phyloP scores from a whole-genome alignment of 331 rosid species.

The Phaseolus coccineus region DNA sequence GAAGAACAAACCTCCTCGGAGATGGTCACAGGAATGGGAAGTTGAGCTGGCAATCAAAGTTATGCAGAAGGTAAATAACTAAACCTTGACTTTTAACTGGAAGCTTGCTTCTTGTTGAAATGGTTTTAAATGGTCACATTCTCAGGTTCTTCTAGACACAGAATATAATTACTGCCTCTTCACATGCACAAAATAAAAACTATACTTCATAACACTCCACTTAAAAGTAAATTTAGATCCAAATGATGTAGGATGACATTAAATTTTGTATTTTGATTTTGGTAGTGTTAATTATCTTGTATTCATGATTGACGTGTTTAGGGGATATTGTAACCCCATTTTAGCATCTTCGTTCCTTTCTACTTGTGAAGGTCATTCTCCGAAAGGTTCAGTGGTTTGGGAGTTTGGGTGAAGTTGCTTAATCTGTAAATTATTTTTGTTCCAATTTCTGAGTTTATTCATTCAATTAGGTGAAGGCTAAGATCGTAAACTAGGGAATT shows the following conservation, averaged over 20 bases:
- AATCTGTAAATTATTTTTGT: constrained; percentile 17
- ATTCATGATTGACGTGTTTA: constrained; percentile 16
- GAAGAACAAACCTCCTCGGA: constrained; percentile 71
- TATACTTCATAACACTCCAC: not conserved
- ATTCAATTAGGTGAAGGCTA: not conserved
- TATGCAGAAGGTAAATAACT: constrained; percentile 65
- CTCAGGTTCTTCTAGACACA: constrained; percentile 30
- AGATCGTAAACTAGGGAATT: constrained; percentile 17
- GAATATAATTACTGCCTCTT: constrained; percentile 32
- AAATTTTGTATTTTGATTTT: constrained; percentile 22
- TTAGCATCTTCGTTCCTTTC: constrained; percentile 1
- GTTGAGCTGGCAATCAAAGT: constrained; percentile 83
- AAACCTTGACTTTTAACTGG: not conserved
- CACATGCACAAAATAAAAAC: constrained; percentile 31
- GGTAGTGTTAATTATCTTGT: constrained; percentile 18
- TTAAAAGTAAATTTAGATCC: constrained; percentile 24
- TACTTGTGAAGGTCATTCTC: constrained; percentile 6
- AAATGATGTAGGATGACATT: constrained; percentile 17
- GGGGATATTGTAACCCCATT: not conserved
- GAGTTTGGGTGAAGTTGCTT: constrained; percentile 11
- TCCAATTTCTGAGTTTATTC: constrained; percentile 9
- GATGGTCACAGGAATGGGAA: constrained; percentile 99
- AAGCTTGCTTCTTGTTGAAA: constrained; percentile 38
- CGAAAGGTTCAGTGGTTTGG: not conserved
- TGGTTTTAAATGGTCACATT: constrained; percentile 35